A percentile compares a stretch with the other conserved stretches of the same genome.
These are phyloP conservation scores for Euphorbia tirucalli DNA, from an alignment of 345 rosid genomes.

Conservation along the genomic window DNA sequence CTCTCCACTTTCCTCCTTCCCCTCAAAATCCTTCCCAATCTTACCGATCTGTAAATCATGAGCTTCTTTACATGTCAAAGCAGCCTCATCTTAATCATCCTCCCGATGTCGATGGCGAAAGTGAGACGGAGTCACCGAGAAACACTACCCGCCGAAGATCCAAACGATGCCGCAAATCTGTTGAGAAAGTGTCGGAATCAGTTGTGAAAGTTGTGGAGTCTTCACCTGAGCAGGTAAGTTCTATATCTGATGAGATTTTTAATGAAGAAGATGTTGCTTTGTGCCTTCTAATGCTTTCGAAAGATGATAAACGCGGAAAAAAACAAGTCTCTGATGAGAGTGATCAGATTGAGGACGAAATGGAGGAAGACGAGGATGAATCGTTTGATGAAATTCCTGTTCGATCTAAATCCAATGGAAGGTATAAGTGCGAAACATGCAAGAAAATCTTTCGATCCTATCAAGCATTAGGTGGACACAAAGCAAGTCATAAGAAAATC, in stretches of 20 bases:
- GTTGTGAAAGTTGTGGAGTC: neutral
- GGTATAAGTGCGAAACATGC: constrained; percentile 28
- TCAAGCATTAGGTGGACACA: constrained; percentile 40
- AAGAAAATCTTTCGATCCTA: constrained; percentile 28
- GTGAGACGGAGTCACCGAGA: constrained; percentile 27
- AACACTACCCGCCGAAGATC: constrained; percentile 27
- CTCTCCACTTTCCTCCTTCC: neutral
- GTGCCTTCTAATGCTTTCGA: constrained; percentile 31
- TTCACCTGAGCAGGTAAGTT: constrained; percentile 36
- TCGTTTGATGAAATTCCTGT: neutral
- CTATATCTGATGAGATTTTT: constrained; percentile 15
- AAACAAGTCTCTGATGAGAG: neutral
- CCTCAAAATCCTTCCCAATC: constrained; percentile 8
- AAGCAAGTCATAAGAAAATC: constrained; percentile 24
- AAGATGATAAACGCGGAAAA: neutral
- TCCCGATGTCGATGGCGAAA: constrained; percentile 11
- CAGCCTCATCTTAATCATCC: constrained; percentile 2
- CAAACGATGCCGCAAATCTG: constrained; percentile 18
- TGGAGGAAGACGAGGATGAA: constrained; percentile 16
- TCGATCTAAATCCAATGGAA: constrained; percentile 3
- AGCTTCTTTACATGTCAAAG: constrained; percentile 9
- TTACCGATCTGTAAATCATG: constrained; percentile 24
- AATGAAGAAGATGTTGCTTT: constrained; percentile 36
- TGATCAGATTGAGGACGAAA: neutral
- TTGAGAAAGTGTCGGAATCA: neutral